Percentiles rank a stretch among this genome's conserved stretches.
These are phyloP conservation scores for Lachancea quebecensis DNA, from an alignment of 805 yeast species.

Conservation along the genomic window DNA sequence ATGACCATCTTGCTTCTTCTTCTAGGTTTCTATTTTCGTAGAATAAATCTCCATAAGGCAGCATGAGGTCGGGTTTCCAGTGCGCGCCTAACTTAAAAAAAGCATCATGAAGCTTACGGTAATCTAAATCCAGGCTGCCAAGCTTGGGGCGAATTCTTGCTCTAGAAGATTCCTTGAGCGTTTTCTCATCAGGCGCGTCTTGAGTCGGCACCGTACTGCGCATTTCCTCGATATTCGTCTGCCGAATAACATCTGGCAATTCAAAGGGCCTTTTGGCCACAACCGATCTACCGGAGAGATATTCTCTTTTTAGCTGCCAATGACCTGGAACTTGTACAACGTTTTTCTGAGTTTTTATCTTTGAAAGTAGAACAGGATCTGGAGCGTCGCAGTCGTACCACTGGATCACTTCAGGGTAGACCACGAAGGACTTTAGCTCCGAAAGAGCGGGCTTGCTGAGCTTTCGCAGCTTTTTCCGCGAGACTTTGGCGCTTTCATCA, in stretches of 20 bases:
- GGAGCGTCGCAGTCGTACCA: constrained; percentile 83
- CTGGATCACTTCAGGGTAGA: constrained; percentile 68
- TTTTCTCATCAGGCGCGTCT: constrained; percentile 35
- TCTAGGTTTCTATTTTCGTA: constrained; percentile 67
- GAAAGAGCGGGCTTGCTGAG: constrained; percentile 56
- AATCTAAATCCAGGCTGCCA: constrained; percentile 82
- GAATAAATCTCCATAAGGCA: constrained; percentile 67
- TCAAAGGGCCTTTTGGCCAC: constrained; percentile 64
- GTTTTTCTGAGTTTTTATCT: constrained; percentile 59
- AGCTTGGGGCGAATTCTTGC: constrained; percentile 84
- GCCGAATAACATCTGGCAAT: constrained; percentile 69
- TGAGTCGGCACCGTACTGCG: constrained; percentile 43
- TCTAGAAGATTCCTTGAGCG: constrained; percentile 65
- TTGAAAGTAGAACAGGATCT: constrained; percentile 62
- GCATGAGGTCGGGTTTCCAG: constrained; percentile 53
- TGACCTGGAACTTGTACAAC: constrained; percentile 73
- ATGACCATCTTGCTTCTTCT: constrained; percentile 34
- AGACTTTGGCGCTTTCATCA: constrained; percentile 29
- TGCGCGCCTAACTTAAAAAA: constrained; percentile 70
- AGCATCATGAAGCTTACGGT: constrained; percentile 72
- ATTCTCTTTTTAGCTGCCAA: constrained; percentile 78
- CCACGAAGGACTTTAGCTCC: constrained; percentile 51
- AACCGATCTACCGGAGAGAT: constrained; percentile 58
- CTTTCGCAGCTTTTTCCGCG: constrained; percentile 46
- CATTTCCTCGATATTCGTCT: constrained; percentile 85